These are phyloP conservation scores for Monosporascus sp. DNA, from an alignment of 2,329 filamentous ascomycete genomes.

Conservation along the genomic window DNA sequence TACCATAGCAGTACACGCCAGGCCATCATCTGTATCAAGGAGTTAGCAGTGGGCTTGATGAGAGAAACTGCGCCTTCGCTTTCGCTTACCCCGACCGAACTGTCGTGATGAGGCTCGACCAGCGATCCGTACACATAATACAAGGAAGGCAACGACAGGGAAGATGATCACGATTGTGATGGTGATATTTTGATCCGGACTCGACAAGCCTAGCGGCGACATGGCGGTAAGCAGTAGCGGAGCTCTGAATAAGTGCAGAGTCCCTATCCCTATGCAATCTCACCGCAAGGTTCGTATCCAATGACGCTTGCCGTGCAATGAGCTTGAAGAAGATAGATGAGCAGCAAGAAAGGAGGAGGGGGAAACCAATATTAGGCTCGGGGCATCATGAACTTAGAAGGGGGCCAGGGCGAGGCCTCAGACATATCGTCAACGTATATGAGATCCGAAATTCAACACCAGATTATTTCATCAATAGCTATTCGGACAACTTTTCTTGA, in stretches of 20 bases:
- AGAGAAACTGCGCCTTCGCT: neutral
- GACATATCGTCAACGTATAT: neutral
- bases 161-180: slow-evolving; percentile 10
- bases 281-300: no score
- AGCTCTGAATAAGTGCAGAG: neutral
- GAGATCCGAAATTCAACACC: neutral
- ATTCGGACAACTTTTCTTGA: neutral
- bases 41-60: slow-evolving; percentile 1
- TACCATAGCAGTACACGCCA: slow-evolving; percentile 20
- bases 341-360: neutral
- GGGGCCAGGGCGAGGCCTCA: neutral
- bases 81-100: slow-evolving; percentile 14
- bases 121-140: slow-evolving; percentile 13
- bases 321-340: no score
- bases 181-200: neutral
- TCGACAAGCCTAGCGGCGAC: neutral
- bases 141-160: slow-evolving; percentile 13
- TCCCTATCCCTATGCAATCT: neutral
- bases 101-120: slow-evolving; percentile 15
- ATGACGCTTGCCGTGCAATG: no score
- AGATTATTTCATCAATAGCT: neutral
- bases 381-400: neutral
- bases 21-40: slow-evolving; percentile 11
- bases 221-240: neutral
- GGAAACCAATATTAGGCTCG: neutral